Percentiles rank a stretch among this genome's conserved stretches.
Evolutionary conservation across 371 early-diverging fungal species (phyloP).

Genomic region (Synchytrium microbalum): DNA sequence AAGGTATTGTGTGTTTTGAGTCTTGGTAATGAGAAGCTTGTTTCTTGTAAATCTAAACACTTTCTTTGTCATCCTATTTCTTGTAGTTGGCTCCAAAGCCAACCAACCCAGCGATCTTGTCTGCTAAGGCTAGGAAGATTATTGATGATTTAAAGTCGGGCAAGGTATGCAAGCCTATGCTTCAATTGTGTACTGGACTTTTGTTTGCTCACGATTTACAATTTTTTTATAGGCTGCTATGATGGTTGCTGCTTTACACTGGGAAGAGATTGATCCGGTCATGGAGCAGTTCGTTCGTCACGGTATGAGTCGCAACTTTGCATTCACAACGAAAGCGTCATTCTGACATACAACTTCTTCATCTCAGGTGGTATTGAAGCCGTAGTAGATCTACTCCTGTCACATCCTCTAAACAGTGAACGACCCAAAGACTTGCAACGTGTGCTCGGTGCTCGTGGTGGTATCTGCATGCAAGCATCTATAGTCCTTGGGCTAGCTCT

Average conservation of each 20-base stretch:
- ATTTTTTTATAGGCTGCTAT: not conserved
- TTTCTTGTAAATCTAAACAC: too few species aligned
- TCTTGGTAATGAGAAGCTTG: too few species aligned
- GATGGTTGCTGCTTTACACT: slow-evolving; percentile 1
- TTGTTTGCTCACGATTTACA: too few species aligned
- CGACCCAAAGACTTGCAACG: not conserved
- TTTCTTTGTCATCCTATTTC: not conserved
- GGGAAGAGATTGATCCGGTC: not conserved
- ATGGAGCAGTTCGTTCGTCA: not conserved
- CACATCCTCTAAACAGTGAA: not conserved
- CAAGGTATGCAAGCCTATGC: not conserved
- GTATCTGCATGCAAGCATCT: not conserved
- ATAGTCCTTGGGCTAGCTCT: not conserved
- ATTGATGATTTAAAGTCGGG: not conserved
- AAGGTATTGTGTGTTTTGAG: not conserved
- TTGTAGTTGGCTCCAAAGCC: not conserved
- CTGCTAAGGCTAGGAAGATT: not conserved
- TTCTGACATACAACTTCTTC: not conserved
- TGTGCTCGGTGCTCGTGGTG: not conserved
- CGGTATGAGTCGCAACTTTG: not conserved
- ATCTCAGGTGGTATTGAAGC: slow-evolving; percentile 1
- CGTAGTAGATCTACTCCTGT: not conserved
- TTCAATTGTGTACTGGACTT: too few species aligned
- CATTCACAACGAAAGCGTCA: not conserved
- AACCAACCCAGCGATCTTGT: not conserved